Evolutionary conservation across 495 filamentous ascomycete genomes (phyloP).

Genomic region (Aspergillus sclerotioniger): DNA sequence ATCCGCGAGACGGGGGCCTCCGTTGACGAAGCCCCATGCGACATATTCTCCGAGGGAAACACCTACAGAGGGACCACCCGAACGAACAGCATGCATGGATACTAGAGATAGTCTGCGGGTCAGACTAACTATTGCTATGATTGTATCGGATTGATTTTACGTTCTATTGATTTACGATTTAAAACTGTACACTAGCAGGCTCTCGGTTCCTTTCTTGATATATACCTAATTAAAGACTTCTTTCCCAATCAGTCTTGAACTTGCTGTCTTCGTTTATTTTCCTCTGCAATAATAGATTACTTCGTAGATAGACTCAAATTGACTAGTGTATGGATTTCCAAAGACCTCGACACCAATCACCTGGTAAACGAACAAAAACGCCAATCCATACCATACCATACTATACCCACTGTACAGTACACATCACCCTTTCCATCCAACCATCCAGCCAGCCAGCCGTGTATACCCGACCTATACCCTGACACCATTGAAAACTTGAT

Average conservation of each 20-base stretch:
- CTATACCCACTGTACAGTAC: too few species aligned
- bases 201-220: not conserved
- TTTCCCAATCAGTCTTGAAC: too few species aligned
- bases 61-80: constrained; percentile 38
- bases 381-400: too few species aligned
- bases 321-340: too few species aligned
- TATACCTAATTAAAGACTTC: too few species aligned
- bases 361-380: too few species aligned
- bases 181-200: not conserved
- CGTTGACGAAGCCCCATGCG: constrained; percentile 25
- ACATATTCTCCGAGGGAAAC: constrained; percentile 24
- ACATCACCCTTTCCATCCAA: not conserved
- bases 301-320: too few species aligned
- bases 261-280: too few species aligned
- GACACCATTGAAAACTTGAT: not conserved
- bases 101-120: constrained; percentile 17
- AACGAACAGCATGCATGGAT: constrained; percentile 28
- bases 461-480: not conserved
- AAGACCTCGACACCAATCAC: too few species aligned
- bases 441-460: not conserved
- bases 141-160: not conserved
- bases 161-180: not conserved
- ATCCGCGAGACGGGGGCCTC: constrained; percentile 37
- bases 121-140: constrained; percentile 1
- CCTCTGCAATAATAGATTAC: too few species aligned